These are phyloP conservation scores for Dictyostelium citrinum DNA, from an alignment of 78 protist species.

Conservation along the genomic window DNA sequence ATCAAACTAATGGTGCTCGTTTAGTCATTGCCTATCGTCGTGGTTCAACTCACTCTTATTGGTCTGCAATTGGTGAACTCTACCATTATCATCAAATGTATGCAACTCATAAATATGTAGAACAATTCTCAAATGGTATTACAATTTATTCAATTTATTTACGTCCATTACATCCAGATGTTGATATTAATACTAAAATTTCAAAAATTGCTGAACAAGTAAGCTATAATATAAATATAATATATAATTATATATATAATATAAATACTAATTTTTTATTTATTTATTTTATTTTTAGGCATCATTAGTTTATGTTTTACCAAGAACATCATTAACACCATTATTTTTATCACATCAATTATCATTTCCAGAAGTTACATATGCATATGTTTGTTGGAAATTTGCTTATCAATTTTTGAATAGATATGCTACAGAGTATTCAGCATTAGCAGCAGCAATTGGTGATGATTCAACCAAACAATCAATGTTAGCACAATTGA, in stretches of 20 bases:
- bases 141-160: slow-evolving; percentile 50
- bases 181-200: slow-evolving; percentile 58
- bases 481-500: slow-evolving; percentile 59
- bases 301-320: slow-evolving; percentile 67
- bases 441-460: slow-evolving; percentile 42
- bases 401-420: slow-evolving; percentile 76
- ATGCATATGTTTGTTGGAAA: slow-evolving; percentile 76
- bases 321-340: slow-evolving; percentile 69
- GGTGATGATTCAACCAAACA: slow-evolving; percentile 72
- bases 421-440: slow-evolving; percentile 49
- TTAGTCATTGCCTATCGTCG: slow-evolving; percentile 52
- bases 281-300: neutral
- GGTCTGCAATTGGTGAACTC: slow-evolving; percentile 60
- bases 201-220: slow-evolving; percentile 75
- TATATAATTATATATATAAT: neutral
- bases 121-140: slow-evolving; percentile 73
- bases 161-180: slow-evolving; percentile 59
- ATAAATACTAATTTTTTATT: neutral
- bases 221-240: neutral
- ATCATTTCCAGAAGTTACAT: slow-evolving; percentile 73
- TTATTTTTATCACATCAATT: slow-evolving; percentile 61
- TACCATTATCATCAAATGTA: slow-evolving; percentile 67
- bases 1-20: slow-evolving; percentile 60
- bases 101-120: slow-evolving; percentile 74
- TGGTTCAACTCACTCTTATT: slow-evolving; percentile 73